Percentiles rank a stretch among this genome's conserved stretches.
phyloP scores from a whole-genome alignment of 345 rosid genomes.

The Citrus sinensis region DNA sequence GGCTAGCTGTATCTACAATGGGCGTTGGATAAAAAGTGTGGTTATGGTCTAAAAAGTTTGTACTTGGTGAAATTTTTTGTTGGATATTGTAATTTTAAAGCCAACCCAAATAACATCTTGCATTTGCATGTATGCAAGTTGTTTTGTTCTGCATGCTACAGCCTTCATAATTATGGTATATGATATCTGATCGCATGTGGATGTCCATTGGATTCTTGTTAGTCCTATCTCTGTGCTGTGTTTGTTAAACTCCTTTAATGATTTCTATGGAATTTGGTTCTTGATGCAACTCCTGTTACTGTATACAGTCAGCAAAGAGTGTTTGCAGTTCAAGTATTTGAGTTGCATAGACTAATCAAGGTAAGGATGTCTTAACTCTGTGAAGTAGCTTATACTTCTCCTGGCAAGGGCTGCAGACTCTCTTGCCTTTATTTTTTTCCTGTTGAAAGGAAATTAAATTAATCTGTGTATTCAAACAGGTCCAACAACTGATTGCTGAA shows the following conservation, averaged over 20 bases:
- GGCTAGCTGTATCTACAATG: background rate
- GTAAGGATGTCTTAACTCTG: conserved; percentile 30
- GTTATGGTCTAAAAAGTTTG: background rate
- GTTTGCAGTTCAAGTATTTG: conserved; percentile 84
- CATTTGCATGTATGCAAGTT: background rate
- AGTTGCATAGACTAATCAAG: conserved; percentile 93
- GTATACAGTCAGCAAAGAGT: conserved; percentile 89
- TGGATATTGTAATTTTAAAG: background rate
- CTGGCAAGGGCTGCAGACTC: background rate
- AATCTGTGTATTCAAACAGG: conserved; percentile 43
- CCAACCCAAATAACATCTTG: background rate
- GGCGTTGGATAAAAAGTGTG: background rate
- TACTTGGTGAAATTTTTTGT: background rate
- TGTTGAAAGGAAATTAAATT: background rate
- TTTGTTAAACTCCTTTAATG: conserved; percentile 3
- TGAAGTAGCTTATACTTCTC: conserved; percentile 15
- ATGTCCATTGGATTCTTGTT: conserved; percentile 13
- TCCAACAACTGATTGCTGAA: conserved; percentile 70
- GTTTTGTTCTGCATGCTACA: background rate
- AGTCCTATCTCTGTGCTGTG: background rate
- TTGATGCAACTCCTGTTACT: conserved; percentile 36
- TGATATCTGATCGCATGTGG: background rate
- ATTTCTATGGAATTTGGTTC: conserved; percentile 14
- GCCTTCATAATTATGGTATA: conserved; percentile 1
- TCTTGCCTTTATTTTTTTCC: background rate